phyloP scores from a whole-genome alignment of 352 stramenopile species.

The Phytophthora brassicae region DNA sequence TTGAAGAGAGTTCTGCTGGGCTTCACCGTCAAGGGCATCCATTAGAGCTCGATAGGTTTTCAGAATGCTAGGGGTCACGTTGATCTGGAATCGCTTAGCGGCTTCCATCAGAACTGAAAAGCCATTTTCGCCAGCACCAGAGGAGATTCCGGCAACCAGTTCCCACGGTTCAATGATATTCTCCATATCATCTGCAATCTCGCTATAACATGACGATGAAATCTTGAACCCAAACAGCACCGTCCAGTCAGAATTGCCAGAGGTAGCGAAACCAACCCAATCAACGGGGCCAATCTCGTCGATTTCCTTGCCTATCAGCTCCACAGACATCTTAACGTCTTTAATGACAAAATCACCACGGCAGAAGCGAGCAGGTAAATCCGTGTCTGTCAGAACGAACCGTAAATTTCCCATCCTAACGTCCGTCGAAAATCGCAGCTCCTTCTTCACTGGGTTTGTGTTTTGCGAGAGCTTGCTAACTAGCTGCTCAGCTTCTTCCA shows the following conservation, averaged over 20 bases:
- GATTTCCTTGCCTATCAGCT: slow-evolving; percentile 55
- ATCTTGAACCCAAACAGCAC: slow-evolving; percentile 65
- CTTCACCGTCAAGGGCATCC: slow-evolving; percentile 72
- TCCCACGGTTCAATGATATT: slow-evolving; percentile 76
- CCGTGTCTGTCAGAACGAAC: slow-evolving; percentile 61
- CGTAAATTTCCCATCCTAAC: slow-evolving; percentile 65
- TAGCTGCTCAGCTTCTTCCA: slow-evolving; percentile 55
- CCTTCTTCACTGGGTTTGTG: slow-evolving; percentile 48
- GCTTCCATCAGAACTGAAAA: slow-evolving; percentile 64
- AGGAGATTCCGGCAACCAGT: slow-evolving; percentile 53
- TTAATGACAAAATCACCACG: slow-evolving; percentile 70
- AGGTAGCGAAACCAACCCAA: slow-evolving; percentile 55
- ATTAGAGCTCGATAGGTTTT: slow-evolving; percentile 80
- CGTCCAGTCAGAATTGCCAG: slow-evolving; percentile 59
- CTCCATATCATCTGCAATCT: slow-evolving; percentile 73
- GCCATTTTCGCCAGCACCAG: slow-evolving; percentile 57
- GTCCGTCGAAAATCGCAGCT: slow-evolving; percentile 56
- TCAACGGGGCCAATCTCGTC: slow-evolving; percentile 52
- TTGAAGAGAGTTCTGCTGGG: slow-evolving; percentile 55
- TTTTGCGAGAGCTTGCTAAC: slow-evolving; percentile 50
- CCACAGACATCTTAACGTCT: slow-evolving; percentile 59
- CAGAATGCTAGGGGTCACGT: slow-evolving; percentile 68
- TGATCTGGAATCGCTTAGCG: slow-evolving; percentile 74
- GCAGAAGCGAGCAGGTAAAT: slow-evolving; percentile 52
- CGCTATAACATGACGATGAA: slow-evolving; percentile 69